A percentile compares a stretch with the other conserved stretches of the same genome.
phyloP scores from a whole-genome alignment of 176 grass and related monocot species.

The Phragmites australis region DNA sequence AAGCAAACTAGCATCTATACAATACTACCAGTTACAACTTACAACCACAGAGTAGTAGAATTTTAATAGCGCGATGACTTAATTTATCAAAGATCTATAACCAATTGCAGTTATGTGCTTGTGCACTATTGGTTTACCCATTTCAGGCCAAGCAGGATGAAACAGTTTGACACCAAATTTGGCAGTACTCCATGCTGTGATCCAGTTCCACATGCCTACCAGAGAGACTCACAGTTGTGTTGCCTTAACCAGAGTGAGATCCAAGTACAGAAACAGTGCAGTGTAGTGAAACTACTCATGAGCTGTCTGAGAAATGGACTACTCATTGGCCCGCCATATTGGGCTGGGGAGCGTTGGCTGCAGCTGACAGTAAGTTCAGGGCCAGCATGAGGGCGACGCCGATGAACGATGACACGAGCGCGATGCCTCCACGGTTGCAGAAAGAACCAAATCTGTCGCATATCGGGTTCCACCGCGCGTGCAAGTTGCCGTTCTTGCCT shows the following conservation, averaged over 20 bases:
- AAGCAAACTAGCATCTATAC: constrained; percentile 10
- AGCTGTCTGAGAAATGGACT: constrained; percentile 39
- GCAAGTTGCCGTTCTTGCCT: constrained; percentile 77
- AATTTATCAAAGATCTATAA: constrained; percentile 20
- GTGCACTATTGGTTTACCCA: constrained; percentile 28
- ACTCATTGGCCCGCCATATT: constrained; percentile 36
- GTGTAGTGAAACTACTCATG: constrained; percentile 40
- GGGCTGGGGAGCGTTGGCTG: constrained; percentile 23
- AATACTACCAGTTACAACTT: constrained; percentile 17
- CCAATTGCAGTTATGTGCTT: constrained; percentile 32
- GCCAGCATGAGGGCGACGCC: constrained; percentile 53
- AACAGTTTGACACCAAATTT: constrained; percentile 12
- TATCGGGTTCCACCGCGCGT: constrained; percentile 81
- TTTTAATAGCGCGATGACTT: constrained; percentile 16
- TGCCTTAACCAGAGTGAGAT: constrained; percentile 31
- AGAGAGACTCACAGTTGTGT: neutral
- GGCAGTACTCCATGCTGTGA: constrained; percentile 7
- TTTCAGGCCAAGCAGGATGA: constrained; percentile 39
- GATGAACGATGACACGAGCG: constrained; percentile 53
- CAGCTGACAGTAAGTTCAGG: constrained; percentile 50
- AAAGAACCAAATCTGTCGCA: constrained; percentile 75
- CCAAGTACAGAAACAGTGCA: constrained; percentile 33
- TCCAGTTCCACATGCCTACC: constrained; percentile 27
- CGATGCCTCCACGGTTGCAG: constrained; percentile 64
- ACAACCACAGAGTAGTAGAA: neutral